Percentiles rank a stretch among this genome's conserved stretches.
These are phyloP conservation scores for Tilletiaria anomala DNA, from an alignment of 1,284 basidiomycete species.

Conservation along the genomic window DNA sequence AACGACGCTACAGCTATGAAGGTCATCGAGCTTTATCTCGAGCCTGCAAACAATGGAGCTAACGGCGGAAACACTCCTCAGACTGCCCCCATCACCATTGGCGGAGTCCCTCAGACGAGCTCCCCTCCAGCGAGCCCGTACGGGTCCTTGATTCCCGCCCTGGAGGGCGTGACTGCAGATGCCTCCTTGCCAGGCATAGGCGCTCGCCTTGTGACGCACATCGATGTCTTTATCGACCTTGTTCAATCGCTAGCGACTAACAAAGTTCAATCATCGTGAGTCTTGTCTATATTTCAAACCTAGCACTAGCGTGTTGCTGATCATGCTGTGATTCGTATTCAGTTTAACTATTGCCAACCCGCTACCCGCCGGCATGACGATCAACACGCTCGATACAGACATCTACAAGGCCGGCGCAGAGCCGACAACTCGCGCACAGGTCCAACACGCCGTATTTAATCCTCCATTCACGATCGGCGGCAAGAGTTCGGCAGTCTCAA, in stretches of 20 bases:
- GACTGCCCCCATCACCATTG: slow-evolving; percentile 4
- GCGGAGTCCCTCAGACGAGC: slow-evolving; percentile 7
- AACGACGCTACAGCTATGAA: slow-evolving; percentile 53
- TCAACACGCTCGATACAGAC: not conserved
- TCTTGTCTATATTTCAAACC: no score
- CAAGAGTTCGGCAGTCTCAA: no score
- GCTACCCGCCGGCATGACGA: not conserved
- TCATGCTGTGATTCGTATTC: no score
- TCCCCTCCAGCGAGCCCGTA: slow-evolving; percentile 53
- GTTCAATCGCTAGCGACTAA: no score
- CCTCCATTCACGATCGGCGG: no score
- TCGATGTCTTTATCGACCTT: no score
- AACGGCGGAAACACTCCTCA: not conserved
- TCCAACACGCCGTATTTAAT: no score
- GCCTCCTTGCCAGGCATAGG: slow-evolving; percentile 46
- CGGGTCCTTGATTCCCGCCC: slow-evolving; percentile 49
- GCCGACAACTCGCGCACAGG: no score
- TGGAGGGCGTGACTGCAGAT: slow-evolving; percentile 49
- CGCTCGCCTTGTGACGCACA: slow-evolving; percentile 17
- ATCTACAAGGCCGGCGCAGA: not conserved
- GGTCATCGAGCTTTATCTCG: slow-evolving; percentile 31
- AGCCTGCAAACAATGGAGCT: slow-evolving; percentile 29
- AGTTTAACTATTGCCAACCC: not conserved
- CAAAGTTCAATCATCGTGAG: no score
- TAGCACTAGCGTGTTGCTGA: no score